These are phyloP conservation scores for Edhazardia aedis DNA, from an alignment of 371 early-diverging fungal species.

Conservation along the genomic window DNA sequence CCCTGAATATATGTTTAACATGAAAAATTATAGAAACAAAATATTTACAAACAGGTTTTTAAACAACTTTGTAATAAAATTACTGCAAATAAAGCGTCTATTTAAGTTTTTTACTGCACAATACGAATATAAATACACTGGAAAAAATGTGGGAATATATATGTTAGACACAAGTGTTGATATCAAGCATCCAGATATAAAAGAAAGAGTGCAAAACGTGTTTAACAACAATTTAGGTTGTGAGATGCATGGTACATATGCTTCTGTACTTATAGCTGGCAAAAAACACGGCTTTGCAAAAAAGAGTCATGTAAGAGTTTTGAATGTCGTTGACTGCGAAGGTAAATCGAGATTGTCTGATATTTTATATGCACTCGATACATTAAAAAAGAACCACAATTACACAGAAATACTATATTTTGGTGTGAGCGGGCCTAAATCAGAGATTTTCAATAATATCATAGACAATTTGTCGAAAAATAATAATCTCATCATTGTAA, in stretches of 20 bases:
- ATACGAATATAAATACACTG: constrained; percentile 28
- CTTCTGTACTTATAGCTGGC: constrained; percentile 9
- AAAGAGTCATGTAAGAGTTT: constrained; percentile 10
- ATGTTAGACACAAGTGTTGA: constrained; percentile 30
- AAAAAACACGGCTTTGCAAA: constrained; percentile 28
- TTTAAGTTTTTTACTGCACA: constrained; percentile 11
- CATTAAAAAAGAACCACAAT: constrained; percentile 1
- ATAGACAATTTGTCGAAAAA: constrained; percentile 10
- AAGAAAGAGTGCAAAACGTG: constrained; percentile 9
- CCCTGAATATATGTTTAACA: constrained; percentile 22
- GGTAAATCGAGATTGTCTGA: constrained; percentile 23
- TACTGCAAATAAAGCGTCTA: constrained; percentile 14
- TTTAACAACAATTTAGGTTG: constrained; percentile 6
- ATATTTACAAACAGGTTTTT: constrained; percentile 30
- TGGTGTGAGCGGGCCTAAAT: constrained; percentile 31
- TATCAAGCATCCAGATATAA: constrained; percentile 1
- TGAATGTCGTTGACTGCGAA: constrained; percentile 27
- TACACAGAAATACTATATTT: constrained; percentile 23
- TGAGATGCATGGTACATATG: constrained; percentile 18
- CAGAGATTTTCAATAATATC: constrained; percentile 21
- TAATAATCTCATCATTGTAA: constrained; percentile 23
- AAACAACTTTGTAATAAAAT: constrained; percentile 18
- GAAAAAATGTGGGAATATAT: constrained; percentile 27
- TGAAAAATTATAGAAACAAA: constrained; percentile 17
- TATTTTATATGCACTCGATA: constrained; percentile 29